Percentiles rank a stretch among this genome's conserved stretches.
Conservation (phyloP, 2,329 filamentous ascomycete genomes). For the Periconia sp. region DNA sequence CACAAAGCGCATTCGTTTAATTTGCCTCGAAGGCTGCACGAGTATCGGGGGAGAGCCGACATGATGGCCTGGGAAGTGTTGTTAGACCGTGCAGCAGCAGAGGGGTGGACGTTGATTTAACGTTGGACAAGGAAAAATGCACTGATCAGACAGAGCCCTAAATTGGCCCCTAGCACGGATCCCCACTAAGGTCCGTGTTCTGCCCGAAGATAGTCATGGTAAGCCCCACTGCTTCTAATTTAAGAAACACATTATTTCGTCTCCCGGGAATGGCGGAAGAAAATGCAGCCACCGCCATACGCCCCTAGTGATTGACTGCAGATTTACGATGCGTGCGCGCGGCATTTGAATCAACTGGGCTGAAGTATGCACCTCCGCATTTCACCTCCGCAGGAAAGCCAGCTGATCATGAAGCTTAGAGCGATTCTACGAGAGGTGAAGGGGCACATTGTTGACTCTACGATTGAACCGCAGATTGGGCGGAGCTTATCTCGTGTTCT, state of each 20-base stretch:
- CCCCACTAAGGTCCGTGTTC: constrained; percentile 13
- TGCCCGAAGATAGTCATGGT: constrained; percentile 14
- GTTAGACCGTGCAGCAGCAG: constrained; percentile 11
- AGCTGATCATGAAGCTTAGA: too few species aligned
- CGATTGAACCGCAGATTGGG: too few species aligned
- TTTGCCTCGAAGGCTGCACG: constrained; percentile 11
- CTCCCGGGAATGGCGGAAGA: too few species aligned
- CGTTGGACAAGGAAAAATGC: constrained; percentile 11
- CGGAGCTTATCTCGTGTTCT: too few species aligned
- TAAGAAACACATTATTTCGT: constrained; percentile 14
- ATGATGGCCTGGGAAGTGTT: constrained; percentile 12
- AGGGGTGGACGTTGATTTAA: constrained; percentile 12
- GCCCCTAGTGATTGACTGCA: too few species aligned
- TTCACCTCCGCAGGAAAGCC: too few species aligned
- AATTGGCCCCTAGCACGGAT: constrained; percentile 11
- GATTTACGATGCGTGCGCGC: too few species aligned
- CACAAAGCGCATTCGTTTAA: constrained; percentile 12
- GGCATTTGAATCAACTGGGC: too few species aligned
- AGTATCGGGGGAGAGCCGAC: constrained; percentile 11
- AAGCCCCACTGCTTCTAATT: constrained; percentile 14
- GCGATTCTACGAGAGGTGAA: too few species aligned
- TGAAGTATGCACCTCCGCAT: too few species aligned
- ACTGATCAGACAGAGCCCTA: constrained; percentile 12
- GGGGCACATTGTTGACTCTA: too few species aligned
- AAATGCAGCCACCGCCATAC: too few species aligned